These are phyloP conservation scores for Cadophora sp. DNA, from an alignment of 2,329 filamentous ascomycete species.

Conservation along the genomic window DNA sequence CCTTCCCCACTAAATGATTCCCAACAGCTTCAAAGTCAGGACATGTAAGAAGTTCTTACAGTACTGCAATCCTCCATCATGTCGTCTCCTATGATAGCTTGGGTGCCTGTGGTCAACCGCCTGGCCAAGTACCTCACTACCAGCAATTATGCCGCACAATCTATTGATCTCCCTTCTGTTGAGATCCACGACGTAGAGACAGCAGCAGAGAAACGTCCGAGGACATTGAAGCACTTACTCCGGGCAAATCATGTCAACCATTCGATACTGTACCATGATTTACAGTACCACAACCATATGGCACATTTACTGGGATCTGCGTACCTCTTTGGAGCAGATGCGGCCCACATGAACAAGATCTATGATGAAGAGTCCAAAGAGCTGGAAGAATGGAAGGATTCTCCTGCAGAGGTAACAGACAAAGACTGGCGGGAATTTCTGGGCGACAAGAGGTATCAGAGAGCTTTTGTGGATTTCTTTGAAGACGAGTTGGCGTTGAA, in stretches of 20 bases:
- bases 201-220: slow-evolving; percentile 75
- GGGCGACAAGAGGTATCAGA: slow-evolving; percentile 81
- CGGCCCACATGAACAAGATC: slow-evolving; percentile 75
- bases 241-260: slow-evolving; percentile 93
- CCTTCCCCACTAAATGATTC: slow-evolving; percentile 28
- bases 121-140: slow-evolving; percentile 45
- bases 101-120: slow-evolving; percentile 50
- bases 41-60: slow-evolving; percentile 18
- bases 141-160: slow-evolving; percentile 41
- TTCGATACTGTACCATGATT: slow-evolving; percentile 78
- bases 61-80: slow-evolving; percentile 32
- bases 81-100: slow-evolving; percentile 51
- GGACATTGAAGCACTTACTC: slow-evolving; percentile 88
- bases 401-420: slow-evolving; percentile 81
- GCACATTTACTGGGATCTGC: slow-evolving; percentile 84
- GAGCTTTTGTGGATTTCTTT: slow-evolving; percentile 93
- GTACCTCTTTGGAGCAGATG: slow-evolving; percentile 81
- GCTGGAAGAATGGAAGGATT: slow-evolving; percentile 82
- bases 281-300: slow-evolving; percentile 82
- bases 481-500: slow-evolving; percentile 83
- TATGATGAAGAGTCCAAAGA: slow-evolving; percentile 78
- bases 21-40: slow-evolving; percentile 35
- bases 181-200: slow-evolving; percentile 82
- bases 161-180: slow-evolving; percentile 69
- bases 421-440: slow-evolving; percentile 88